Base-by-base conservation (phyloP, 805 yeast species). In the Candida ponderosae region DNA sequence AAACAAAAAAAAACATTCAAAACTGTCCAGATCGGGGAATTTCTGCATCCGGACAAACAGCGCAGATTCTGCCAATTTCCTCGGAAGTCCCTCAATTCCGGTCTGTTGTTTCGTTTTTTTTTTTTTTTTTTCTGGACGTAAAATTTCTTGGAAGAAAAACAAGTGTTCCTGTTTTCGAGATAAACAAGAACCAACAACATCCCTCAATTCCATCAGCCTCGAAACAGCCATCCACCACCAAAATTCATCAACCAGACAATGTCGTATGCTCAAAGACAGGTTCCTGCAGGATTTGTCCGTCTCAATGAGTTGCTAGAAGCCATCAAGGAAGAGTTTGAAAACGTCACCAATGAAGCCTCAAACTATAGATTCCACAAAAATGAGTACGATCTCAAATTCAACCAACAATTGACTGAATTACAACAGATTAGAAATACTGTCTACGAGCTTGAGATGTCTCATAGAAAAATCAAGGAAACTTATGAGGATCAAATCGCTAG, bases 341-440 rank as follows among this genome's bases (percentile, higher is more conserved):
- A 74, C 46, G 82, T 89, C 35, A 73, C 84, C 44, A 78, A 76
- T 54, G 97, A 90, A 62, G 95, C 96, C 14, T 74, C 88, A 36
- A 74, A 77, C 45, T 85, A 79, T 62, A 77, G 90, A 52, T 77
- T 85, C 59, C 96, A 88, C 59, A 90, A 88, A 65, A 95, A 88
- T 59, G 96, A 89, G 57, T 85, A 79, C 50, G 97, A 90, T 61
- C 68, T 81, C 50, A 89, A 89, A 58, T 80, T 87, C 57, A 81
- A 76, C 56, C 97, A 89, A 63, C 97, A 90, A 62, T 80, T 87
- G 40, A 83, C 81, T 37, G 98, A 93, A 61, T 79, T 90, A 75
- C 89, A 88, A 56, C 95, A 85, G 58, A 88, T 90, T 40, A 76
- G 96, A 53, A 94, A 88, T 54, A 86, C 96, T 10, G 95, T 90